Conservation (phyloP, 2,329 filamentous ascomycete genomes). For the Alternaria alternata region DNA sequence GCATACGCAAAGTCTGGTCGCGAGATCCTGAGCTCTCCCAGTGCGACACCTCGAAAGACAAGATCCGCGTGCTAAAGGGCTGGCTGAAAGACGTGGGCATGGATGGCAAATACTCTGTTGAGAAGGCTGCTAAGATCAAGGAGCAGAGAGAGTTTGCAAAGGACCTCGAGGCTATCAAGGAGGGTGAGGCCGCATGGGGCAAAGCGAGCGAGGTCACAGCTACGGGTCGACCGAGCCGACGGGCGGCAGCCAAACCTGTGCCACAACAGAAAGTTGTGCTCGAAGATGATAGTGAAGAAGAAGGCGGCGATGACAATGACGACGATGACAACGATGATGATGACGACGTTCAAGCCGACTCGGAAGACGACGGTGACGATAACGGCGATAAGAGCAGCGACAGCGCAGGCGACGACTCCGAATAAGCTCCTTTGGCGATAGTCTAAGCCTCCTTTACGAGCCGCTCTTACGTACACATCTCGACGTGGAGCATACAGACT, state of each 20-base stretch:
- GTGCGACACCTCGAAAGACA: constrained; percentile 76
- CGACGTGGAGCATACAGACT: neutral
- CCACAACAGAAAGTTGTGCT: constrained; percentile 33
- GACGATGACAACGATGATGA: constrained; percentile 24
- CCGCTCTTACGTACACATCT: neutral
- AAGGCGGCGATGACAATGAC: constrained; percentile 23
- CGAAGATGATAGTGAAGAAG: constrained; percentile 37
- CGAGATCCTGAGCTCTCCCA: constrained; percentile 74
- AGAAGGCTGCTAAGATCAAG: constrained; percentile 86
- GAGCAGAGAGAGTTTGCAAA: constrained; percentile 83
- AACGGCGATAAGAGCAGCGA: constrained; percentile 22
- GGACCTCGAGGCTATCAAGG: constrained; percentile 83
- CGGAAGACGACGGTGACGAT: constrained; percentile 22
- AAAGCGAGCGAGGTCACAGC: constrained; percentile 39
- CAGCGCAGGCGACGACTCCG: constrained; percentile 29
- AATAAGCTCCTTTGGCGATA: constrained; percentile 21
- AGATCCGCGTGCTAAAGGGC: constrained; percentile 80
- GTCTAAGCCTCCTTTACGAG: neutral
- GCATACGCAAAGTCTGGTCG: constrained; percentile 90
- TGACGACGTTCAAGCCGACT: constrained; percentile 28
- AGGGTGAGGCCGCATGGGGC: constrained; percentile 84
- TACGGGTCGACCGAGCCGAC: constrained; percentile 39
- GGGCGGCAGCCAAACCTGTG: constrained; percentile 28
- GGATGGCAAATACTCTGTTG: constrained; percentile 84
- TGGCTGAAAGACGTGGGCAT: constrained; percentile 87